Evolutionary conservation across 345 rosid genomes (phyloP), one percentile per base, ranked within the genome.

Genomic region (Lepidium sativum): DNA sequence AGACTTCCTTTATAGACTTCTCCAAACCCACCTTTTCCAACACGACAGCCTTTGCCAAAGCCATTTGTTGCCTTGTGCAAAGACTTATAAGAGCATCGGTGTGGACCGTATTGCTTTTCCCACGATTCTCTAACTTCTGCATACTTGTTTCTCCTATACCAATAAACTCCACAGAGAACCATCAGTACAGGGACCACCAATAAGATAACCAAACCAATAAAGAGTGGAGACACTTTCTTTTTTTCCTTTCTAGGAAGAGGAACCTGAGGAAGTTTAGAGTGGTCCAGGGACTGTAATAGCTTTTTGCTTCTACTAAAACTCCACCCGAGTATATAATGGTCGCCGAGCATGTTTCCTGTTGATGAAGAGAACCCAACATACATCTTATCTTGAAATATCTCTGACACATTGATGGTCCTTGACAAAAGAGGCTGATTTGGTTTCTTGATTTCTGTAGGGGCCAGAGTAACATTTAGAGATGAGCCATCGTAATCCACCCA

Each of bases 311-410:
- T 68, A 18, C 53, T 76, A 68, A 78, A 88, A 72, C 87, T 88
- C 89, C 96, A 87, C 11, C 91, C 85, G 3, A 83, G 75, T 23
- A 85, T 65, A 37, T 78, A 83, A 0, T 85, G 86, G 39, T 69
- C 38, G 23, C 80, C 69, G 7, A 15, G 1, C 6, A 60, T 0
- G 0, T 60, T 16, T 0, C 85, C 81, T 1, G 86, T 80, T 6
- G 92, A 7, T 18, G 87, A 75, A n/a, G 87, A 81, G 76, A 86
- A 80, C 9, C 92, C 96, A 10, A 83, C 75, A 52, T 37, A 80
- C 83, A 81, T 58, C 3, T 43, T 32, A 2, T 75, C 65, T 53
- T 54, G 21, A 63, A 89, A 54, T 6, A 50, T 1, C 1, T 72
- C 53, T 15, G 84, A 82, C 6, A 82, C 60, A 82, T 84, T 74